These are phyloP conservation scores for Trichoderma erinaceum DNA, from an alignment of 495 filamentous ascomycete genomes.

Conservation along the genomic window DNA sequence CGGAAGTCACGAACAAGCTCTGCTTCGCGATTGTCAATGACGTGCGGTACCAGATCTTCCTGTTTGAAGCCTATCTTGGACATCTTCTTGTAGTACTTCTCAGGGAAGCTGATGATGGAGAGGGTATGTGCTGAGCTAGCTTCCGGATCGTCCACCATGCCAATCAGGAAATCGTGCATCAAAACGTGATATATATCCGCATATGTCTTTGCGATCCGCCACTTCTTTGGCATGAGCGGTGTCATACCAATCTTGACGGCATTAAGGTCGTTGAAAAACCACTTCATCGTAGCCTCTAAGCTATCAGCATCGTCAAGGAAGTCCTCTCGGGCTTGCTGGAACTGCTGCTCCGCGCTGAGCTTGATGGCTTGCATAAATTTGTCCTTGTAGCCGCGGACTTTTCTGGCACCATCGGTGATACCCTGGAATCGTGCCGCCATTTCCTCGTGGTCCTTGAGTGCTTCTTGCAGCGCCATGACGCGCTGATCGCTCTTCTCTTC, in stretches of 20 bases:
- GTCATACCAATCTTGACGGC: slow-evolving; percentile 87
- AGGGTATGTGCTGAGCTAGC: slow-evolving; percentile 73
- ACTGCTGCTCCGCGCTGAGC: slow-evolving; percentile 62
- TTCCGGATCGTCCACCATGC: slow-evolving; percentile 72
- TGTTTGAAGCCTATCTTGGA: slow-evolving; percentile 71
- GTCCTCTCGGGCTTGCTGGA: slow-evolving; percentile 62
- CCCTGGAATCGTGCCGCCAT: slow-evolving; percentile 89
- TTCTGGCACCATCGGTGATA: slow-evolving; percentile 84
- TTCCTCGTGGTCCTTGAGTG: slow-evolving; percentile 89
- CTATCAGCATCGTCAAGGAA: slow-evolving; percentile 78
- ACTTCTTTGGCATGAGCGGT: slow-evolving; percentile 87
- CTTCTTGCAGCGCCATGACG: slow-evolving; percentile 84
- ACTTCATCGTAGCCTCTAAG: slow-evolving; percentile 77
- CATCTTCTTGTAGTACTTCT: slow-evolving; percentile 96
- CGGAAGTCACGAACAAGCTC: slow-evolving; percentile 92
- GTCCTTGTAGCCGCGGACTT: slow-evolving; percentile 92
- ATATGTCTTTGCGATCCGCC: slow-evolving; percentile 92
- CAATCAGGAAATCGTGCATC: slow-evolving; percentile 90
- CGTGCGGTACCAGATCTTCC: slow-evolving; percentile 67
- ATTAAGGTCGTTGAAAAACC: slow-evolving; percentile 97
- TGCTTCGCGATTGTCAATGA: slow-evolving; percentile 79
- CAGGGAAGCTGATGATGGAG: slow-evolving; percentile 87
- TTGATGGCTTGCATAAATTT: slow-evolving; percentile 82
- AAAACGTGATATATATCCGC: slow-evolving; percentile 80
- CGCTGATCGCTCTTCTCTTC: slow-evolving; percentile 94